Conservation (phyloP, 345 rosid species). For the Arabis alpina region DNA sequence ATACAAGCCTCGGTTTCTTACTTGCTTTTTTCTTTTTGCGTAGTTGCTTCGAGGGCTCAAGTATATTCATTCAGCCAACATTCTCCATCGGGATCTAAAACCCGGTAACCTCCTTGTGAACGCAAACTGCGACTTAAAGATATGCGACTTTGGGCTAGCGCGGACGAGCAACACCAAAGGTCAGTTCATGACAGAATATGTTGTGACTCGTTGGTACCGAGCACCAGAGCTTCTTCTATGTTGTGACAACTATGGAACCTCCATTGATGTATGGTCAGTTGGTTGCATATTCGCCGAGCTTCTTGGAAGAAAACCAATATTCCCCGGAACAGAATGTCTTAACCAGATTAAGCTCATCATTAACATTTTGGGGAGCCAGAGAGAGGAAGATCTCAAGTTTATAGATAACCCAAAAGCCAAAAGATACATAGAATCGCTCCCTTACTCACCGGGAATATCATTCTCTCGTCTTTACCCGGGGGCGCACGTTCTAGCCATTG, state of each 20-base stretch:
- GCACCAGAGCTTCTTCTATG: conserved; percentile 95
- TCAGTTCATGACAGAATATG: conserved; percentile 93
- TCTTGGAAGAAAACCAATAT: conserved; percentile 83
- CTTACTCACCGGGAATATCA: conserved; percentile 63
- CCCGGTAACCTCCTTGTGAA: conserved; percentile 92
- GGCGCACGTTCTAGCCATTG: conserved; percentile 75
- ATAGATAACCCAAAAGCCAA: conserved; percentile 82
- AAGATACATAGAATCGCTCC: conserved; percentile 73
- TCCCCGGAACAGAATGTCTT: conserved; percentile 88
- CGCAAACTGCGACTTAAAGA: conserved; percentile 86
- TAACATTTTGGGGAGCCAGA: conserved; percentile 78
- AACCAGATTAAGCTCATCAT: conserved; percentile 86
- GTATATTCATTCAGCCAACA: conserved; percentile 90
- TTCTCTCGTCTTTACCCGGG: conserved; percentile 66
- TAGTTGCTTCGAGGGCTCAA: conserved; percentile 87
- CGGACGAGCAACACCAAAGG: conserved; percentile 76
- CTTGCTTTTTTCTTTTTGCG: background rate
- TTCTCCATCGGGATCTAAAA: conserved; percentile 89
- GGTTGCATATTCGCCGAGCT: conserved; percentile 95
- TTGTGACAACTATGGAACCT: conserved; percentile 85
- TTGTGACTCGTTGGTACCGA: conserved; percentile 88
- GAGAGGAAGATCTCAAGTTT: conserved; percentile 75
- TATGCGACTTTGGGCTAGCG: conserved; percentile 88
- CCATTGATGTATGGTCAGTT: conserved; percentile 92
- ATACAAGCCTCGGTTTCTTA: background rate